Conservation (phyloP, 345 rosid genomes). For the Sisymbrium irio region DNA sequence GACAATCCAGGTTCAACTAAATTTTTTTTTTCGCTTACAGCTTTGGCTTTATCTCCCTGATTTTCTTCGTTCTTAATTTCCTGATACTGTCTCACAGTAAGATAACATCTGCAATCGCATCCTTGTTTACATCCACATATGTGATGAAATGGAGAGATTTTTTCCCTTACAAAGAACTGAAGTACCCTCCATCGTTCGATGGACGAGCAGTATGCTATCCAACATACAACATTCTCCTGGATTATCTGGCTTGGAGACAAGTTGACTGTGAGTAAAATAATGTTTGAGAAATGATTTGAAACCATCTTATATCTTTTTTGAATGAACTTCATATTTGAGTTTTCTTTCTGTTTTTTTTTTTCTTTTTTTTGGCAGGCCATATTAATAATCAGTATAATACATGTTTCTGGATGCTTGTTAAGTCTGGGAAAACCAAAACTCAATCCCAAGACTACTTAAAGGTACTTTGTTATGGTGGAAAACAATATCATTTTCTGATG, state of each 20-base stretch:
- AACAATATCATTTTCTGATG: not conserved
- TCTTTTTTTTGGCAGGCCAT: constrained; percentile 57
- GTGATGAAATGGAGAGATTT: constrained; percentile 72
- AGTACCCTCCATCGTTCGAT: constrained; percentile 77
- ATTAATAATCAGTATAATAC: constrained; percentile 94
- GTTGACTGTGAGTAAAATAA: constrained; percentile 80
- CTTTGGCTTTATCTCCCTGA: not conserved
- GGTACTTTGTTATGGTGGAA: constrained; percentile 38
- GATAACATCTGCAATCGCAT: constrained; percentile 58
- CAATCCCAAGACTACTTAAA: constrained; percentile 71
- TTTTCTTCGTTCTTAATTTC: not conserved
- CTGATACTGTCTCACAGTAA: constrained; percentile 41
- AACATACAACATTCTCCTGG: constrained; percentile 62
- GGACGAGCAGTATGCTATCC: constrained; percentile 92
- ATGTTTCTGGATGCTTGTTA: constrained; percentile 92
- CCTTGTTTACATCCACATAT: constrained; percentile 71
- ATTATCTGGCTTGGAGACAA: constrained; percentile 96
- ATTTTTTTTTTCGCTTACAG: not conserved
- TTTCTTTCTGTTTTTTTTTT: constrained; percentile 7
- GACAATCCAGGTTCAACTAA: constrained; percentile 57
- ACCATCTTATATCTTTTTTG: not conserved
- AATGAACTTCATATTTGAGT: not conserved
- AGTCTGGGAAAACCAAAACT: constrained; percentile 74
- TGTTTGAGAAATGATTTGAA: not conserved
- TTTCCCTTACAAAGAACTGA: constrained; percentile 59